phyloP scores from a whole-genome alignment of 2,329 filamentous ascomycete genomes.

The Aspergillus japonicus region DNA sequence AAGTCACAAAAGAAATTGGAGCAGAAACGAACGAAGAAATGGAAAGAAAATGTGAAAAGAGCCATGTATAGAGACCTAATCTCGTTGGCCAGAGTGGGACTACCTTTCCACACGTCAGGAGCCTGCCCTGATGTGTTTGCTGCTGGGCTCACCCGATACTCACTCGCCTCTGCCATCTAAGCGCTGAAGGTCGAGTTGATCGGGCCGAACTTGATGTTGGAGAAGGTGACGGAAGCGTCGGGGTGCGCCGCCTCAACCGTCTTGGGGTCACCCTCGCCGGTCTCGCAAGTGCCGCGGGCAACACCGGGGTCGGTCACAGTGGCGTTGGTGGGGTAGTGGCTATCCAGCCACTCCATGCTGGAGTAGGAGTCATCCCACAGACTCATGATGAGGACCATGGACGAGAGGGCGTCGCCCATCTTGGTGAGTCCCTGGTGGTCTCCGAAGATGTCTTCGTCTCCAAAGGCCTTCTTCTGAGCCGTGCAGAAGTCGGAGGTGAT shows the following conservation, averaged over 20 bases:
- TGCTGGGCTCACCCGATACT: neutral
- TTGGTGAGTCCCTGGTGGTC: constrained; percentile 54
- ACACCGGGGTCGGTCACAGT: constrained; percentile 47
- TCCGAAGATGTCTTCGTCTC: constrained; percentile 54
- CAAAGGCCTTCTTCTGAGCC: constrained; percentile 55
- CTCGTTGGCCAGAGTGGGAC: neutral
- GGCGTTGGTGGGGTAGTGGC: constrained; percentile 55
- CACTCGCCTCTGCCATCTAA: neutral
- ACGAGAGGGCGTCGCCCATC: constrained; percentile 55
- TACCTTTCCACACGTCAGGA: neutral
- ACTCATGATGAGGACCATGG: constrained; percentile 62
- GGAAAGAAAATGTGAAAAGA: too few species aligned
- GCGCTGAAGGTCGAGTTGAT: constrained; percentile 52
- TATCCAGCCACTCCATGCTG: constrained; percentile 74
- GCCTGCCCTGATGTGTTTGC: neutral
- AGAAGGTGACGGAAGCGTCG: constrained; percentile 55
- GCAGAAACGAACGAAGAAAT: neutral
- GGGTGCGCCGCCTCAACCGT: constrained; percentile 50
- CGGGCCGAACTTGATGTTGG: constrained; percentile 59
- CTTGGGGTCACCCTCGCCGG: constrained; percentile 51
- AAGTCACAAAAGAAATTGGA: too few species aligned
- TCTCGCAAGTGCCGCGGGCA: constrained; percentile 55
- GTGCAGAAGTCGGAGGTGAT: constrained; percentile 60
- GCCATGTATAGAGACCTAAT: neutral
- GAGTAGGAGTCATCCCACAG: constrained; percentile 64